These are phyloP conservation scores for Apiospora pterosperma DNA, from an alignment of 2,329 filamentous ascomycete genomes.

Conservation along the genomic window DNA sequence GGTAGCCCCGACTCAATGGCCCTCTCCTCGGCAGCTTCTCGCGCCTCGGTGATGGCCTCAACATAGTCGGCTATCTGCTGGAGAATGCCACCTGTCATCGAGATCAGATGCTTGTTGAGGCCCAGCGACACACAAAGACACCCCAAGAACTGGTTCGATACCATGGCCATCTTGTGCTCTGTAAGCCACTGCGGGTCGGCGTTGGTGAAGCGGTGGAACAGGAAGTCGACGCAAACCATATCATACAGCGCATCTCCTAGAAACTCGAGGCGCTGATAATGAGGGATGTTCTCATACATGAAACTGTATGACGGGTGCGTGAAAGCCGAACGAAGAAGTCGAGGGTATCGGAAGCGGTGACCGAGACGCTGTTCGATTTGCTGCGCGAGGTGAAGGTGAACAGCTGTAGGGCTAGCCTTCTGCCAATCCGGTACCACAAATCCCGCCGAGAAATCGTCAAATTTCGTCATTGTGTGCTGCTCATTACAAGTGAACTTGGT, in stretches of 20 bases:
- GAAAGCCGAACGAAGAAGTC: slow-evolving; percentile 79
- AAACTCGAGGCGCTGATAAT: slow-evolving; percentile 90
- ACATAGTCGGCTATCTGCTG: slow-evolving; percentile 53
- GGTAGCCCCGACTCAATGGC: slow-evolving; percentile 11
- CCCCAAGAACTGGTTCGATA: slow-evolving; percentile 90
- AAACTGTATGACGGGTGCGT: slow-evolving; percentile 80
- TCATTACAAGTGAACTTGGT: slow-evolving; percentile 66
- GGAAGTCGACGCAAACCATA: slow-evolving; percentile 65
- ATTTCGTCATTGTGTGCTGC: slow-evolving; percentile 67
- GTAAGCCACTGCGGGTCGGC: slow-evolving; percentile 95
- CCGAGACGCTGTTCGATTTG: slow-evolving; percentile 57
- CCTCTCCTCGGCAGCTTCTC: slow-evolving; percentile 32
- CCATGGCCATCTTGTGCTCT: slow-evolving; percentile 99
- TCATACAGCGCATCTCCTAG: slow-evolving; percentile 74
- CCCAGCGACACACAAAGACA: slow-evolving; percentile 75
- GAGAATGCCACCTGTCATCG: slow-evolving; percentile 43
- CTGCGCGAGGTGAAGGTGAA: slow-evolving; percentile 64
- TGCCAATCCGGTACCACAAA: slow-evolving; percentile 75
- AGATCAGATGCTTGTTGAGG: slow-evolving; percentile 70
- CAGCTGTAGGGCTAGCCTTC: slow-evolving; percentile 54
- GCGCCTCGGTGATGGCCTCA: slow-evolving; percentile 51
- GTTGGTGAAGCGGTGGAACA: slow-evolving; percentile 73
- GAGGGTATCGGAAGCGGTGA: slow-evolving; percentile 69
- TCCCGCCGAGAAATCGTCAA: slow-evolving; percentile 67
- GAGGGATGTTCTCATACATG: slow-evolving; percentile 73